These are phyloP conservation scores for Nitzschia inconspicua DNA, from an alignment of 108 stramenopile species.

Conservation along the genomic window DNA sequence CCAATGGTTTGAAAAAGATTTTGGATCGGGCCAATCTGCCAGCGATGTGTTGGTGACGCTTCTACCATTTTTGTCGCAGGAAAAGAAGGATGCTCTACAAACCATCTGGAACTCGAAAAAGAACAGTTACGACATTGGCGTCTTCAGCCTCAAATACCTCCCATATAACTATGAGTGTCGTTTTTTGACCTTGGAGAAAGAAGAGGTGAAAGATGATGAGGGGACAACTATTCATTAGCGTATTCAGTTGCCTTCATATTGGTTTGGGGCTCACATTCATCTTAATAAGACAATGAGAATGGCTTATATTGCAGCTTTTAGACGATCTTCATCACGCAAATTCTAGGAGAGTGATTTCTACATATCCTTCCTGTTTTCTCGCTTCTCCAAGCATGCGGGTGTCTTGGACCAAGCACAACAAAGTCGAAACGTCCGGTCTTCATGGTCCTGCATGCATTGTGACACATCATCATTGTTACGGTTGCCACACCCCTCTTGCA, in stretches of 20 bases:
- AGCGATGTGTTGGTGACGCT: conserved; percentile 22
- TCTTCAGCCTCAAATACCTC: conserved; percentile 27
- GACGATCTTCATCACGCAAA: too few relatives aligned
- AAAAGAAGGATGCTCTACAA: conserved; percentile 12
- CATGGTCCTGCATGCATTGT: conserved; percentile 43
- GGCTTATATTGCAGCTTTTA: too few relatives aligned
- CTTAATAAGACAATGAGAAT: too few relatives aligned
- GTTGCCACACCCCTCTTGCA: conserved; percentile 43
- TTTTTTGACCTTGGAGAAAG: conserved; percentile 29
- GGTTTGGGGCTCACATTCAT: too few relatives aligned
- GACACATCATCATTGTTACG: conserved; percentile 4
- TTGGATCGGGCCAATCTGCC: conserved; percentile 26
- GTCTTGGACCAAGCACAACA: conserved; percentile 39
- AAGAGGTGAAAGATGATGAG: too few relatives aligned
- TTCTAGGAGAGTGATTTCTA: too few relatives aligned
- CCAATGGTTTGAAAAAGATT: conserved; percentile 51
- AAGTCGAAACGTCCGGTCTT: conserved; percentile 34
- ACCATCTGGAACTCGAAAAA: conserved; percentile 10
- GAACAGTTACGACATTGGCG: conserved; percentile 10
- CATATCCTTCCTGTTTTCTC: neutral
- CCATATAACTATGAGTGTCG: conserved; percentile 39
- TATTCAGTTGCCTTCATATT: too few relatives aligned
- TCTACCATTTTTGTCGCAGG: conserved; percentile 17
- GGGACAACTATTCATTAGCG: too few relatives aligned
- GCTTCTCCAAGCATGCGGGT: conserved; percentile 21